phyloP scores from a whole-genome alignment of 768 basidiomycete species.

The Rhodosporidiobolus sp. region DNA sequence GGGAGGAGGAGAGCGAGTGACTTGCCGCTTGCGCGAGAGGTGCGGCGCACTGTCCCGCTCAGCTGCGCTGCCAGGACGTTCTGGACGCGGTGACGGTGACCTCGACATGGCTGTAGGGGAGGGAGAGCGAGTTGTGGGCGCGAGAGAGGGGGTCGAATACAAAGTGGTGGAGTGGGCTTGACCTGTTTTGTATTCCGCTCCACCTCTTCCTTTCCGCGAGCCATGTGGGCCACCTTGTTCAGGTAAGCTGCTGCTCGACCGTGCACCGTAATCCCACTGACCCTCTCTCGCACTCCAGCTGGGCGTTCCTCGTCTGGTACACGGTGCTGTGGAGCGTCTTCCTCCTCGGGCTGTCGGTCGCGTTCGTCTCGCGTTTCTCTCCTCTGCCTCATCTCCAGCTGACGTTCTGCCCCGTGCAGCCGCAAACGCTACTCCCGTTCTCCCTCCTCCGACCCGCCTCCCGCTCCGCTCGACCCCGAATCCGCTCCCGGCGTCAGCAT shows the following conservation, averaged over 20 bases:
- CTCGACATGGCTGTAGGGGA: slow-evolving; percentile 13
- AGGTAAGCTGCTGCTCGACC: not conserved
- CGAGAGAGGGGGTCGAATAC: not conserved
- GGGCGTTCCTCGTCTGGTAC: slow-evolving; percentile 56
- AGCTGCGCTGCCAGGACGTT: not conserved
- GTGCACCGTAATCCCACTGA: too few species aligned
- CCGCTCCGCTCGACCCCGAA: slow-evolving; percentile 48
- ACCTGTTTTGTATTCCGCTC: too few species aligned
- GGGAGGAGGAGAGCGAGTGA: not conserved
- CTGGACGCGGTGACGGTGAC: not conserved
- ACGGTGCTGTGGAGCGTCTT: slow-evolving; percentile 62
- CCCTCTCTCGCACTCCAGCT: not conserved
- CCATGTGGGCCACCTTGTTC: slow-evolving; percentile 14
- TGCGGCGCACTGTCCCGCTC: not conserved
- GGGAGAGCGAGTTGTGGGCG: not conserved
- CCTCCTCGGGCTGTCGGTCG: slow-evolving; percentile 64
- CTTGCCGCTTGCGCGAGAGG: slow-evolving; percentile 28
- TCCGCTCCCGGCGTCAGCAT: slow-evolving; percentile 79
- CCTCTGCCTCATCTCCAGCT: not conserved
- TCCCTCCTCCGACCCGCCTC: slow-evolving; percentile 61
- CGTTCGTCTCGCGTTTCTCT: slow-evolving; percentile 56
- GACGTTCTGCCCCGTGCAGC: slow-evolving; percentile 50
- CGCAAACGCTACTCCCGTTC: slow-evolving; percentile 71
- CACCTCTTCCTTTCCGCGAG: not conserved
- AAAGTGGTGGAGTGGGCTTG: too few species aligned